A percentile compares a stretch with the other conserved stretches of the same genome.
Conservation (phyloP, 2,329 filamentous ascomycete species). For the Aspergillus melleus region DNA sequence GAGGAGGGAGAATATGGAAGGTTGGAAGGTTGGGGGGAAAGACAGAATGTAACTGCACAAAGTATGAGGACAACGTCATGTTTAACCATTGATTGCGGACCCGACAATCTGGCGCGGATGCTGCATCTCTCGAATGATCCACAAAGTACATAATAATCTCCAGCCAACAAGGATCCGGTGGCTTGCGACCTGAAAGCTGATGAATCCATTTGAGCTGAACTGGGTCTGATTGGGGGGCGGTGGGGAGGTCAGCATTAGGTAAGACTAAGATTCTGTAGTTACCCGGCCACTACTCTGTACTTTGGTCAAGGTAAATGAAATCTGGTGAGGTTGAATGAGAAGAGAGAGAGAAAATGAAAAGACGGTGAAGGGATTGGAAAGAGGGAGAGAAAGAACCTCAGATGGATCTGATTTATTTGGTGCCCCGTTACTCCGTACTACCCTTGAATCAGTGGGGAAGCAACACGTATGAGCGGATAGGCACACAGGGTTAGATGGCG, state of each 20-base stretch:
- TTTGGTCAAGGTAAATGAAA: neutral
- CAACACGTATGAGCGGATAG: neutral
- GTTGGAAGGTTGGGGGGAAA: too few relatives aligned
- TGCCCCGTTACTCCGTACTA: neutral
- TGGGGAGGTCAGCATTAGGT: neutral
- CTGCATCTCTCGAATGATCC: conserved; percentile 15
- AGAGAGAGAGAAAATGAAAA: neutral
- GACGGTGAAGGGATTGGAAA: neutral
- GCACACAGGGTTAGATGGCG: neutral
- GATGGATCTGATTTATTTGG: too few relatives aligned
- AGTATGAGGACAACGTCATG: neutral
- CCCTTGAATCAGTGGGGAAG: neutral
- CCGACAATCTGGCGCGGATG: conserved; percentile 28
- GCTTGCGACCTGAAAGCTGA: conserved; percentile 13
- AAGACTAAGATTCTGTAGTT: neutral
- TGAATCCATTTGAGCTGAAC: neutral
- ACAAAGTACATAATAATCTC: conserved; percentile 10
- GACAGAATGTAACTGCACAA: too few relatives aligned
- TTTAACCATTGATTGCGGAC: conserved; percentile 12
- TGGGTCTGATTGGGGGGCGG: neutral
- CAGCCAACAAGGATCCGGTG: conserved; percentile 11
- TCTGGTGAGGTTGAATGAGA: neutral
- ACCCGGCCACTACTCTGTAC: neutral
- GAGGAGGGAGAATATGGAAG: neutral
- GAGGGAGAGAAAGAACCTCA: neutral